phyloP scores from a whole-genome alignment of 73 alveolate genomes.

The Symbiodinium pilosum region DNA sequence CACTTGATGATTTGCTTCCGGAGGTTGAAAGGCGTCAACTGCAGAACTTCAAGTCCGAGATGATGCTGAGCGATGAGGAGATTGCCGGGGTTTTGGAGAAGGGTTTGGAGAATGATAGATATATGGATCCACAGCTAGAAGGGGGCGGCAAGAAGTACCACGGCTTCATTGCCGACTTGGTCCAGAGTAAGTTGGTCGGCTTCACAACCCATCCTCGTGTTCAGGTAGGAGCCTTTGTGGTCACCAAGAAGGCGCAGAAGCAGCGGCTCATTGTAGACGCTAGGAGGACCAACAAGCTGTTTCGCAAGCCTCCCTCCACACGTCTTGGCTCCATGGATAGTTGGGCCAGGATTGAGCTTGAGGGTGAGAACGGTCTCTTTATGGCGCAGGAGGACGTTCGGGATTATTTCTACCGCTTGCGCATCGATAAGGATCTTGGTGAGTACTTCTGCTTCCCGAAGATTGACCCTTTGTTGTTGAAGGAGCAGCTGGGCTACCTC shows the following conservation, averaged over 20 bases:
- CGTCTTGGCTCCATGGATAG: neutral
- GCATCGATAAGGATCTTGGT: neutral
- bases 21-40: neutral
- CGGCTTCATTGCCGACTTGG: neutral
- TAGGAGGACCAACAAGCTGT: neutral
- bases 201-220: neutral
- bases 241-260: neutral
- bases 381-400: constrained; percentile 41
- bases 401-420: constrained; percentile 25
- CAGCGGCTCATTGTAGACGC: constrained; percentile 27
- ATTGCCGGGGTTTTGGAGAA: neutral
- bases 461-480: neutral
- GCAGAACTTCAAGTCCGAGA: neutral
- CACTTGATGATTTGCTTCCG: neutral
- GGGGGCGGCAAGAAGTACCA: neutral
- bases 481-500: neutral
- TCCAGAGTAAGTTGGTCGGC: neutral
- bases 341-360: constrained; percentile 15
- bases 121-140: neutral
- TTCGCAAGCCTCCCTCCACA: constrained; percentile 23
- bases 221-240: constrained; percentile 33
- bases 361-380: neutral
- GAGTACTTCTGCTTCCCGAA: constrained; percentile 21
- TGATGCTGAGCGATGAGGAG: neutral
- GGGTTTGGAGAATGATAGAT: neutral